A percentile compares a stretch with the other conserved stretches of the same genome.
phyloP scores from a whole-genome alignment of 169 alveolate genomes.

The Theileria annulata region DNA sequence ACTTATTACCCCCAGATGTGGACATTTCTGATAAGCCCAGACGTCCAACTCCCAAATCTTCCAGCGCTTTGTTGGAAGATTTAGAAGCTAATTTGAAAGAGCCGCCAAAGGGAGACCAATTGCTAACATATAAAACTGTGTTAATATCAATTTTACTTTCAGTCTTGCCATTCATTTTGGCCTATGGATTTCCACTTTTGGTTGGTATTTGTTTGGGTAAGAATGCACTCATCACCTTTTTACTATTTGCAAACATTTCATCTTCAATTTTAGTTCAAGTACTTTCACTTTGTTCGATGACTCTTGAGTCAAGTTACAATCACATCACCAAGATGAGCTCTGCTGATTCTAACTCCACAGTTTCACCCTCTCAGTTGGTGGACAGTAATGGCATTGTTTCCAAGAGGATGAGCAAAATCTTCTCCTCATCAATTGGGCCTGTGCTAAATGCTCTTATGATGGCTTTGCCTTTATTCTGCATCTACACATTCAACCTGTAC shows the following conservation, averaged over 20 bases:
- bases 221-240: not conserved
- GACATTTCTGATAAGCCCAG: not conserved
- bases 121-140: not conserved
- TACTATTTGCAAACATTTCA: not conserved
- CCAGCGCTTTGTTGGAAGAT: not conserved
- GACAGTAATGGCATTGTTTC: not conserved
- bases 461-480: not conserved
- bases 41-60: not conserved
- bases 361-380: too few species aligned
- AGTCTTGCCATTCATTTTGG: constrained; percentile 5
- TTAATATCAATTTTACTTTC: constrained; percentile 7
- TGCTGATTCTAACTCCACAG: not conserved
- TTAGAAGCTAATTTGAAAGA: not conserved
- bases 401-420: not conserved
- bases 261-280: not conserved
- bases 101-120: too few species aligned
- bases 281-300: not conserved
- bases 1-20: constrained; percentile 1
- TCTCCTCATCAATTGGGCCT: not conserved
- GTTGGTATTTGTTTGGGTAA: constrained; percentile 13
- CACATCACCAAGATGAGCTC: not conserved
- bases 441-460: not conserved
- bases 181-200: constrained; percentile 10
- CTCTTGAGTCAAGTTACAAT: not conserved
- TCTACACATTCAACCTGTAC: not conserved